Conservation (phyloP, 495 filamentous ascomycete species). For the Bacidia rubella region DNA sequence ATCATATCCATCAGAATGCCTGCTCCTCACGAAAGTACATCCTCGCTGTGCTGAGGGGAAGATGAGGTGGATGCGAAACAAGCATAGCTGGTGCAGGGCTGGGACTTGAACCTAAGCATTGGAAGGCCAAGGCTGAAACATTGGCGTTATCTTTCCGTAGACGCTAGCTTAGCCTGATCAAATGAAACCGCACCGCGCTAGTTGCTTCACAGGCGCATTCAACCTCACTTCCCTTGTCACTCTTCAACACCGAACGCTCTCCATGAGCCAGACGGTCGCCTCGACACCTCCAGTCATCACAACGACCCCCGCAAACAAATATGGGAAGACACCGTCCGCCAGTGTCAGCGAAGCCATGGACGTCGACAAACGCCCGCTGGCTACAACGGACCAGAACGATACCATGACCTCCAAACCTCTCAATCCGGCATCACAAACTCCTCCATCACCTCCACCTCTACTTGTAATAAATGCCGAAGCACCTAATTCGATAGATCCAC, state of each 20-base stretch:
- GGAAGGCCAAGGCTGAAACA: too few relatives aligned
- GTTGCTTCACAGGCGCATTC: not conserved
- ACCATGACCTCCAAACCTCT: constrained; percentile 9
- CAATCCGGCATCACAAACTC: not conserved
- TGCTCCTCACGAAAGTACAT: too few relatives aligned
- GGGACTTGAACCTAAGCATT: too few relatives aligned
- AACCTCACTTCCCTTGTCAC: not conserved
- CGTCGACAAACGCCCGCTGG: constrained; percentile 14
- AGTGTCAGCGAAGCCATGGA: constrained; percentile 18
- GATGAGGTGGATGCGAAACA: not conserved
- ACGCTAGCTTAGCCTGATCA: not conserved
- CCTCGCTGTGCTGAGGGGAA: too few relatives aligned
- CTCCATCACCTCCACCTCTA: not conserved
- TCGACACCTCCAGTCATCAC: constrained; percentile 7
- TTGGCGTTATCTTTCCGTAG: too few relatives aligned
- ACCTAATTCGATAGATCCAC: not conserved
- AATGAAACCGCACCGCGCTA: not conserved
- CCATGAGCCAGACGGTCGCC: constrained; percentile 9
- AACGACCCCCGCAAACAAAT: constrained; percentile 4
- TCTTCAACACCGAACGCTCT: constrained; percentile 1
- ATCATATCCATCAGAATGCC: too few relatives aligned
- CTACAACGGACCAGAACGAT: constrained; percentile 6
- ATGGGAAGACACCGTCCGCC: constrained; percentile 16
- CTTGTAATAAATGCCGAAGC: not conserved
- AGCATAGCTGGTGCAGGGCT: too few relatives aligned